Percentiles rank a stretch among this genome's conserved stretches.
phyloP scores from a whole-genome alignment of 257 asterid species.

The Ehretia macrophylla region DNA sequence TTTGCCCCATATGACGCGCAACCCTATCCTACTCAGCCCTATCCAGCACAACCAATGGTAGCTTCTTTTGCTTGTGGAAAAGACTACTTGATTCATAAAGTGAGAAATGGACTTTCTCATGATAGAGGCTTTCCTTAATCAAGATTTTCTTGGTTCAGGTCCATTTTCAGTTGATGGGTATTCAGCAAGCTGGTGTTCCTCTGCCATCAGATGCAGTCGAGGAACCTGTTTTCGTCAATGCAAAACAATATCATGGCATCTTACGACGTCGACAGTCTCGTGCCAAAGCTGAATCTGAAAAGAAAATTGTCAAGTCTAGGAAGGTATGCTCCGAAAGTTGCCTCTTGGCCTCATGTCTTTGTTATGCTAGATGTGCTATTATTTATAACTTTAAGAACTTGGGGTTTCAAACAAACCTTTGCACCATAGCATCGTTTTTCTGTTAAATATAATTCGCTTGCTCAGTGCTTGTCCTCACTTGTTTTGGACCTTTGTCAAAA shows the following conservation, averaged over 20 bases:
- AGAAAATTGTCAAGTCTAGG: slow-evolving; percentile 66
- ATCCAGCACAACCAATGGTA: slow-evolving; percentile 90
- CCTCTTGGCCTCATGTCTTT: neutral
- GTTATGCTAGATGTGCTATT: too few species aligned
- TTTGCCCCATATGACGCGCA: slow-evolving; percentile 80
- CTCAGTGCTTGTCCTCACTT: too few species aligned
- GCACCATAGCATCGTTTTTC: too few species aligned
- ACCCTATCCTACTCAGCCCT: slow-evolving; percentile 73
- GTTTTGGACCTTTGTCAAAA: too few species aligned
- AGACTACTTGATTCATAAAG: too few species aligned
- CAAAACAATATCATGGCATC: slow-evolving; percentile 96
- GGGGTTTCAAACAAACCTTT: neutral
- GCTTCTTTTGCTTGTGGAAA: neutral
- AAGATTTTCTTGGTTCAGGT: slow-evolving; percentile 39
- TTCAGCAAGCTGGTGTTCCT: slow-evolving; percentile 89
- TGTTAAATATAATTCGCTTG: too few species aligned
- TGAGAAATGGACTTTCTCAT: neutral
- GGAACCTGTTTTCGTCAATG: slow-evolving; percentile 96
- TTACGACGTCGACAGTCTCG: slow-evolving; percentile 89
- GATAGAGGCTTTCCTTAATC: neutral
- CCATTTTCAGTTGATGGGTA: slow-evolving; percentile 89
- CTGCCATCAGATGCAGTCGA: slow-evolving; percentile 86
- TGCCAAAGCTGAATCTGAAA: slow-evolving; percentile 89
- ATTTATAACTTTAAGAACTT: too few species aligned
- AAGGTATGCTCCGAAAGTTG: slow-evolving; percentile 44